phyloP scores from a whole-genome alignment of 2,329 filamentous ascomycete species.

The Leptoxyphium fumago region DNA sequence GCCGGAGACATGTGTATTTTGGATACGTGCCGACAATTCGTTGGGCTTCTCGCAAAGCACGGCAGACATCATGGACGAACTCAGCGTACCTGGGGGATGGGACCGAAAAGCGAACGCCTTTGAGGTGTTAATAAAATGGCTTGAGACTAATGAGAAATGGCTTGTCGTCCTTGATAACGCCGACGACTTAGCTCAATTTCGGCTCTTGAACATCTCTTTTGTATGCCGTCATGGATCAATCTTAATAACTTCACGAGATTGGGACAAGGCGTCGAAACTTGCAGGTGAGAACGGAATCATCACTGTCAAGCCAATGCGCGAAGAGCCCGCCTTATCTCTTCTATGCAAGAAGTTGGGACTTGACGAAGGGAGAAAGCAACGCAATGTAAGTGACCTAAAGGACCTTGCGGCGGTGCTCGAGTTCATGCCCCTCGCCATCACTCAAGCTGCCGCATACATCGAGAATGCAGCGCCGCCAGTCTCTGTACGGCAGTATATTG shows the following conservation, averaged over 20 bases:
- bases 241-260: conserved; percentile 10
- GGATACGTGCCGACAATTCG: conserved; percentile 11
- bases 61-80: conserved; percentile 4
- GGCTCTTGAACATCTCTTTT: conserved; percentile 4
- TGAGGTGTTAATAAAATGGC: conserved; percentile 10
- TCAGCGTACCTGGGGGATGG: conserved; percentile 5
- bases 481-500: conserved; percentile 25
- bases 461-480: conserved; percentile 10
- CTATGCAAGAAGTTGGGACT: conserved; percentile 6
- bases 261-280: conserved; percentile 6
- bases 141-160: conserved; percentile 8
- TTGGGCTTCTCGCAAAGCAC: conserved; percentile 10
- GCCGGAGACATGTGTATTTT: conserved; percentile 11
- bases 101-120: conserved; percentile 8
- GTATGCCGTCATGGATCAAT: conserved; percentile 11
- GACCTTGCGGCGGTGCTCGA: conserved; percentile 16
- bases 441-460: conserved; percentile 23
- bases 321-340: conserved; percentile 8
- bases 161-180: conserved; percentile 13
- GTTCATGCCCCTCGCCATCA: conserved; percentile 20
- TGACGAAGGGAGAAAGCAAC: no score
- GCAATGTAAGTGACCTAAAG: no score
- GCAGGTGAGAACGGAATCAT: conserved; percentile 8
- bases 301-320: conserved; percentile 10
- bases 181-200: conserved; percentile 6